Percentiles rank a stretch among this genome's conserved stretches.
Evolutionary conservation across 345 rosid species (phyloP).

Genomic region (Hypericum androsaemum): DNA sequence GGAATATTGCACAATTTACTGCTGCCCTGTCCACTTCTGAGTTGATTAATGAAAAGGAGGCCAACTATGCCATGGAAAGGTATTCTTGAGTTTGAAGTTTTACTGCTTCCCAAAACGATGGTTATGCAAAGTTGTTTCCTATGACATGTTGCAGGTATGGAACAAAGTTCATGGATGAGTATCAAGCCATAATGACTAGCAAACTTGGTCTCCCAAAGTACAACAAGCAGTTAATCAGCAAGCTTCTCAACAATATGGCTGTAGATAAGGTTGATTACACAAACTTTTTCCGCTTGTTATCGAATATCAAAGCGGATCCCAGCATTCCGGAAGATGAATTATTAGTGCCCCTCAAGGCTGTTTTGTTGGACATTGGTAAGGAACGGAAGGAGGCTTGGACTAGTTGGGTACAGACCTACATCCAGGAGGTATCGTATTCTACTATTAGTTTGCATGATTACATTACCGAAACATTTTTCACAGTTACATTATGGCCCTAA

Average conservation of each 20-base stretch:
- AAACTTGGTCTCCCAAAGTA: slow-evolving; percentile 92
- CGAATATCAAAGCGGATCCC: slow-evolving; percentile 68
- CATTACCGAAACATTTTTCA: not conserved
- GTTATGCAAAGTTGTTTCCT: not conserved
- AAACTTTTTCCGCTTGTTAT: slow-evolving; percentile 73
- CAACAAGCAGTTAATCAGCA: slow-evolving; percentile 71
- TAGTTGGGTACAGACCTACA: slow-evolving; percentile 71
- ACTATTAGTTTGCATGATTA: not conserved
- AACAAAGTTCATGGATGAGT: slow-evolving; percentile 89
- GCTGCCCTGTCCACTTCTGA: slow-evolving; percentile 56
- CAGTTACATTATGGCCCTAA: too few relatives aligned
- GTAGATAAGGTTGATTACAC: slow-evolving; percentile 98
- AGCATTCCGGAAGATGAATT: slow-evolving; percentile 50
- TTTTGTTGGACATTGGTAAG: slow-evolving; percentile 81
- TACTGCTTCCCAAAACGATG: not conserved
- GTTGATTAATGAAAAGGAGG: slow-evolving; percentile 73
- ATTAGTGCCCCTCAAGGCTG: slow-evolving; percentile 72
- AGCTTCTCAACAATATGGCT: slow-evolving; percentile 86
- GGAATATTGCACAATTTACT: slow-evolving; percentile 89
- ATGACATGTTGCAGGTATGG: slow-evolving; percentile 52
- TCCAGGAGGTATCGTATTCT: slow-evolving; percentile 59
- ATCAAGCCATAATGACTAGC: slow-evolving; percentile 78
- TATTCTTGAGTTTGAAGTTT: slow-evolving; percentile 14
- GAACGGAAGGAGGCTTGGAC: slow-evolving; percentile 95
- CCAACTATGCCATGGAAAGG: slow-evolving; percentile 92